Evolutionary conservation across 2,329 filamentous ascomycete genomes (phyloP).

Genomic region (Trichoderma simmonsii): DNA sequence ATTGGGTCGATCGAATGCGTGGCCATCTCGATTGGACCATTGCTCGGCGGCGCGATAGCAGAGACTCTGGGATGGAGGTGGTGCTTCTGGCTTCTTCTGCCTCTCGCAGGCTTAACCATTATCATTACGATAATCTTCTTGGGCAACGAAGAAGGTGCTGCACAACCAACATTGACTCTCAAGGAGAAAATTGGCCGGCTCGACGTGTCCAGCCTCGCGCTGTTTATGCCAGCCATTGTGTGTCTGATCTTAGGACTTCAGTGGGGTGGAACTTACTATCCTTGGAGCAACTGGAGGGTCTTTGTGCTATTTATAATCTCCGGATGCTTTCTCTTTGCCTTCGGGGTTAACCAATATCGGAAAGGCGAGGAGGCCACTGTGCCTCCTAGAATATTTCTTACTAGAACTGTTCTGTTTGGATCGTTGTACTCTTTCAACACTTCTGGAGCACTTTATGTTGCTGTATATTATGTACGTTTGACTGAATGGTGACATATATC

Average conservation of each 20-base stretch:
- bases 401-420: neutral
- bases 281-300: neutral
- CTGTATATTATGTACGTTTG: neutral
- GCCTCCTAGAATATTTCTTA: neutral
- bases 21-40: constrained; percentile 9
- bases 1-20: neutral
- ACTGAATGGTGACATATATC: neutral
- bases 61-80: constrained; percentile 3
- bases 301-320: neutral
- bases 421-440: neutral
- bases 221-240: neutral
- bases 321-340: neutral
- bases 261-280: neutral
- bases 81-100: constrained; percentile 6
- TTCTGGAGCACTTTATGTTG: neutral
- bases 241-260: neutral
- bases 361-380: neutral
- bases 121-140: neutral
- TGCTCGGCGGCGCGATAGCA: constrained; percentile 9
- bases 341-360: neutral
- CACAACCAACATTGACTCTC: neutral
- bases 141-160: neutral
- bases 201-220: neutral
- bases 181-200: neutral
- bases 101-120: neutral